Base-by-base conservation (phyloP, 73 alveolate species). In the Paramecium tetraurelia region DNA sequence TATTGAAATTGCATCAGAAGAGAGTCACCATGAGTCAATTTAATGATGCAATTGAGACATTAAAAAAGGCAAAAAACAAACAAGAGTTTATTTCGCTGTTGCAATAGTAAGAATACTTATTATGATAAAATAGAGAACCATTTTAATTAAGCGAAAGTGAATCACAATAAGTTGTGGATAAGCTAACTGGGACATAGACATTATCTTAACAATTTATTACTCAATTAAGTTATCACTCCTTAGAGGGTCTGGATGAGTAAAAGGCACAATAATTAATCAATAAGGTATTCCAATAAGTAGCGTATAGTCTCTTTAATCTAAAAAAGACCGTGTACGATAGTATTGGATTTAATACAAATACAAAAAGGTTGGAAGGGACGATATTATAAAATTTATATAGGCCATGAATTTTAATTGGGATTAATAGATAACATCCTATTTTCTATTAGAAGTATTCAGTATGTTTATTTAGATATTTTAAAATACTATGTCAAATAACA, bases 211-310 rank as follows among this genome's bases (percentile, higher is more conserved):
- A 63, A 63, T 63, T 63, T 2, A 27, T 63, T 31, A 31, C 21
- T 14, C 7, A 31, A 63, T 27, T 63, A 63, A 63, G 46, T 63
- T 63, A 63, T 63, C 84, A 63, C 31, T 27, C 84, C 41, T 63
- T 63, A 24, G 84, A 63, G 3, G 84, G 84, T 31, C 24, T 63
- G 27, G 84, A 63, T 63, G 84, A 63, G 12, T 63, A 63, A 63
- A 7, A 63, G 24, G 84, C 84, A 63, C 46, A 63, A 63, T 63
- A 31, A 31, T 33, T 31, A 63, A 63, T 63, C 20, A 63, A 63
- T 63, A 63, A 63, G 84, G 84, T 63, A 63, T 63, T 33, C 41
- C 84, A 33, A 63, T 63, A 31, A 63, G 84, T 63, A 63, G 84
- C 46, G 84, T 63, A 33, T 63, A 63, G 84, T 63, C 84, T 31